Conservation (phyloP, 345 rosid genomes). For the Cardiospermum halicacabum region DNA sequence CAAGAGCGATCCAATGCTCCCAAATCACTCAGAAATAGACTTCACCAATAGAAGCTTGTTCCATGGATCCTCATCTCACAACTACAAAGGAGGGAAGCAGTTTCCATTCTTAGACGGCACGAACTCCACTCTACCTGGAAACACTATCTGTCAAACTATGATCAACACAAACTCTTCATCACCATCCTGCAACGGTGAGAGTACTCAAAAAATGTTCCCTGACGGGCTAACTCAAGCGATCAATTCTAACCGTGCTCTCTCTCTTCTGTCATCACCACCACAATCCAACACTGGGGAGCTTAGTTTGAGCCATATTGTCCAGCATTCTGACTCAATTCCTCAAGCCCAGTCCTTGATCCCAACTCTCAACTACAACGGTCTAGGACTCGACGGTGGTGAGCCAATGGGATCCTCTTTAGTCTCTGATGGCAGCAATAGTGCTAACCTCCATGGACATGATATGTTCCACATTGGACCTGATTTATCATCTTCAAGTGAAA, state of each 20-base stretch:
- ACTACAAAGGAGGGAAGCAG: constrained; percentile 32
- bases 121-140: constrained; percentile 21
- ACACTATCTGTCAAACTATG: constrained; percentile 27
- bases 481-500: constrained; percentile 37
- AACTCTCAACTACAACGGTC: constrained; percentile 27
- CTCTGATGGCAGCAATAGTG: constrained; percentile 25
- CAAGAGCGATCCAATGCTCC: constrained; percentile 26
- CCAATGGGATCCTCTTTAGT: constrained; percentile 25
- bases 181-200: constrained; percentile 15
- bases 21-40: constrained; percentile 25
- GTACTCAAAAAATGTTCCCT: constrained; percentile 37
- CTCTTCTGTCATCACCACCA: constrained; percentile 81
- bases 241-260: constrained; percentile 54
- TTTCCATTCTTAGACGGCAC: constrained; percentile 40
- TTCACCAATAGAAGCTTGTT: constrained; percentile 29
- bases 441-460: constrained; percentile 26
- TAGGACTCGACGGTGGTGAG: constrained; percentile 29
- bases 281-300: constrained; percentile 31
- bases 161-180: constrained; percentile 23
- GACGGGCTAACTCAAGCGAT: constrained; percentile 25
- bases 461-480: constrained; percentile 30
- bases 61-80: constrained; percentile 28
- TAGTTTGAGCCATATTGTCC: constrained; percentile 35
- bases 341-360: constrained; percentile 36
- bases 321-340: constrained; percentile 32